Conservation (phyloP, 768 basidiomycete species). For the Amanita molliuscula region DNA sequence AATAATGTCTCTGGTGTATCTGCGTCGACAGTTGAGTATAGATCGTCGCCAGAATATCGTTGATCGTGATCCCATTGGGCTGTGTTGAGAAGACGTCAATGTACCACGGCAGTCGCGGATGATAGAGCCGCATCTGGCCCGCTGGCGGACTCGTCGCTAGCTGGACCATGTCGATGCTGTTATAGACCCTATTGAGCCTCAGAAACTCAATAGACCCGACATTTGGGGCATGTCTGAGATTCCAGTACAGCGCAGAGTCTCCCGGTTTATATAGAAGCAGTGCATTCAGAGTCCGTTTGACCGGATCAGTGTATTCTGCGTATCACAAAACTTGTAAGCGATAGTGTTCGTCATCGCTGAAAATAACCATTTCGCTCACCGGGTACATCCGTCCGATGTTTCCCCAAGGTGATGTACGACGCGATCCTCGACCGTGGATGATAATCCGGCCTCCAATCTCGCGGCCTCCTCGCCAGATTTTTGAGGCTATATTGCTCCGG, state of each 20-base stretch:
- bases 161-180: conserved; percentile 41
- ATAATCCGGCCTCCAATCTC: conserved; percentile 36
- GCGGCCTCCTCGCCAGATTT: conserved; percentile 28
- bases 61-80: conserved; percentile 46
- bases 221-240: conserved; percentile 31
- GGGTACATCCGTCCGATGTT: conserved; percentile 20
- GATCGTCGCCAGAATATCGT: conserved; percentile 42
- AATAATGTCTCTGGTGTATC: conserved; percentile 45
- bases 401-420: conserved; percentile 18
- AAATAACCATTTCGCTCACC: conserved; percentile 13
- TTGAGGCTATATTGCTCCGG: conserved; percentile 19
- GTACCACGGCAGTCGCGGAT: conserved; percentile 55
- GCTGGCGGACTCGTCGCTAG: conserved; percentile 43
- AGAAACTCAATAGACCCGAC: conserved; percentile 32
- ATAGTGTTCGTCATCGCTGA: not conserved
- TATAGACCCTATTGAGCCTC: conserved; percentile 30
- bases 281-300: conserved; percentile 20
- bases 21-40: conserved; percentile 29
- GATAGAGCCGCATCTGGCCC: conserved; percentile 42
- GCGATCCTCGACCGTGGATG: conserved; percentile 16
- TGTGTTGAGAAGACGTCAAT: conserved; percentile 41
- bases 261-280: conserved; percentile 18
- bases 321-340: not conserved
- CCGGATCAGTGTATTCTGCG: conserved; percentile 19
- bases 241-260: conserved; percentile 32